These are phyloP conservation scores for Microdochium paspali DNA, from an alignment of 2,329 filamentous ascomycete species.

Conservation along the genomic window DNA sequence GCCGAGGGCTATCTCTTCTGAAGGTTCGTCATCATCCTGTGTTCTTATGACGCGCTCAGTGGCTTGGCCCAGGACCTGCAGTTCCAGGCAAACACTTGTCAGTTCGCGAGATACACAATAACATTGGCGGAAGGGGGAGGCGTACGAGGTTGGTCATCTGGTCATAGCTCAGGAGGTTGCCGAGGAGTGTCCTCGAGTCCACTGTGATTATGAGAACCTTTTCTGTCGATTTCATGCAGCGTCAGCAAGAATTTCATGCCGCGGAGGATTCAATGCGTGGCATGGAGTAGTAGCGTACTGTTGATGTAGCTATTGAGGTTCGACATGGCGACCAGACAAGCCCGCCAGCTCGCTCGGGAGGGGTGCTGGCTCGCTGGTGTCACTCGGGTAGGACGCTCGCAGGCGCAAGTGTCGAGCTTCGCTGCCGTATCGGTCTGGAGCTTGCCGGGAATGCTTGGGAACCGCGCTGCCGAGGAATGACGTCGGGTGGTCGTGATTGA, in stretches of 20 bases:
- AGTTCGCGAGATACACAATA: neutral
- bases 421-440: too few relatives aligned
- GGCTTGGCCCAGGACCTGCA: constrained; percentile 71
- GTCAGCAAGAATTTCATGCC: too few relatives aligned
- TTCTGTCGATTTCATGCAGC: too few relatives aligned
- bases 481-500: neutral
- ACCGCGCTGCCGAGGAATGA: too few relatives aligned
- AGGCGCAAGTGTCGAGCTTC: too few relatives aligned
- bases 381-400: too few relatives aligned
- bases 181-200: constrained; percentile 79
- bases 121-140: constrained; percentile 1
- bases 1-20: constrained; percentile 71
- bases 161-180: constrained; percentile 77
- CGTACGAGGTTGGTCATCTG: constrained; percentile 79
- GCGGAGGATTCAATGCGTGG: too few relatives aligned
- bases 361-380: neutral
- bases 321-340: constrained; percentile 14
- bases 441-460: too few relatives aligned
- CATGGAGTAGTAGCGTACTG: constrained; percentile 13
- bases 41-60: constrained; percentile 86
- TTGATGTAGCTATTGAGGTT: constrained; percentile 19
- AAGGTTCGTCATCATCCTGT: constrained; percentile 72
- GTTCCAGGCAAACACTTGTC: too few relatives aligned
- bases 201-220: constrained; percentile 87
- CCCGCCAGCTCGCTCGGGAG: neutral